Conservation (phyloP, 805 yeast species). For the Pichia pseudocactophila region DNA sequence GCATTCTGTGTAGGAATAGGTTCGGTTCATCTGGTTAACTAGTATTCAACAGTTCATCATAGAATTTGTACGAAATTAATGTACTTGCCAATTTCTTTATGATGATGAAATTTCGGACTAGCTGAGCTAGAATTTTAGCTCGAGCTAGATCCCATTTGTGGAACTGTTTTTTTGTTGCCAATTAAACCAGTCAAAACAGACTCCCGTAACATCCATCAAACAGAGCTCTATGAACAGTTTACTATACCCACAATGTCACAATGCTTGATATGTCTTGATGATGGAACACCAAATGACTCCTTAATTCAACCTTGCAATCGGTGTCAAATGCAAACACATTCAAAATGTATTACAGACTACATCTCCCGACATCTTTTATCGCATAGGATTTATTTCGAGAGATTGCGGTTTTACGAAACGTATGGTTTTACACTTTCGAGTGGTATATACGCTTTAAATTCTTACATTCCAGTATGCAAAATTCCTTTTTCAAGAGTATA, state of each 20-base stretch:
- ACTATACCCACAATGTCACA: background rate
- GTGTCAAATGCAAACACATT: slow-evolving; percentile 3
- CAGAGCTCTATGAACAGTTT: too few relatives aligned
- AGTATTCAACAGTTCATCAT: too few relatives aligned
- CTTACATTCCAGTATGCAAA: background rate
- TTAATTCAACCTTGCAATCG: slow-evolving; percentile 3
- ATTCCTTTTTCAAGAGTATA: background rate
- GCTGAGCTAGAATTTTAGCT: too few relatives aligned
- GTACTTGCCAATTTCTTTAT: too few relatives aligned
- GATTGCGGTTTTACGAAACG: background rate
- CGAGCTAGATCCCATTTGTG: too few relatives aligned
- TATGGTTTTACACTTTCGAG: background rate
- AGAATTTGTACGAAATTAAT: too few relatives aligned
- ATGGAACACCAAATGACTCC: background rate
- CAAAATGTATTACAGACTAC: slow-evolving; percentile 3
- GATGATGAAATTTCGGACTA: too few relatives aligned
- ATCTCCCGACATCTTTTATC: slow-evolving; percentile 5
- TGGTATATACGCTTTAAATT: background rate
- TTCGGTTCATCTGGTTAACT: too few relatives aligned
- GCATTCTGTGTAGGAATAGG: too few relatives aligned
- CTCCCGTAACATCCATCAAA: too few relatives aligned
- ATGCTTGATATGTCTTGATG: slow-evolving; percentile 6
- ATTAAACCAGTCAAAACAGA: too few relatives aligned
- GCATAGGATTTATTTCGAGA: background rate
- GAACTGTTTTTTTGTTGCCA: too few relatives aligned